Percentiles rank a stretch among this genome's conserved stretches.
Conservation (phyloP, 305 asterid species). For the Fraxinus xanthoxyloides region DNA sequence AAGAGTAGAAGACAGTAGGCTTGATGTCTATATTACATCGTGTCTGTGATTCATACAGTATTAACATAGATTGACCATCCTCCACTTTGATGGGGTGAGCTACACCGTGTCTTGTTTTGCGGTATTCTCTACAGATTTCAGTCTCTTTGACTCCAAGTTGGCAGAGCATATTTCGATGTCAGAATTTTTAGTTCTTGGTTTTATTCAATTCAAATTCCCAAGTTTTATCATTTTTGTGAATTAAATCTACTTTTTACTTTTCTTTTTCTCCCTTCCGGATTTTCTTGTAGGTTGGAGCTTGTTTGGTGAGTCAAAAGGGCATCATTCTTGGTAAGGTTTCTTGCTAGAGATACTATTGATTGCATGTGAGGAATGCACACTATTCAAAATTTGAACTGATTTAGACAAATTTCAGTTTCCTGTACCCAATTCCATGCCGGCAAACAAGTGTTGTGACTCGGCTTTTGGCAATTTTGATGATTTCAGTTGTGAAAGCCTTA, state of each 20-base stretch:
- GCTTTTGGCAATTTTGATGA: neutral
- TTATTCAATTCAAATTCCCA: neutral
- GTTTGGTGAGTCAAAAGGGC: conserved; percentile 89
- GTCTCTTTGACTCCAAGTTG: neutral
- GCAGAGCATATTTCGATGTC: neutral
- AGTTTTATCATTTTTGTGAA: neutral
- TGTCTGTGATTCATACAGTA: neutral
- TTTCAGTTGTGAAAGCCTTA: neutral
- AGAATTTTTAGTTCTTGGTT: neutral
- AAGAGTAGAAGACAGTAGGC: neutral
- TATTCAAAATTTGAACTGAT: neutral
- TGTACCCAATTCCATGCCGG: neutral
- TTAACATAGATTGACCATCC: neutral
- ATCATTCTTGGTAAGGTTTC: conserved; percentile 75
- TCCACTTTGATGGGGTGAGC: neutral
- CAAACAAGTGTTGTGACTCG: neutral
- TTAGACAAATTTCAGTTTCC: neutral
- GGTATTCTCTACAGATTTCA: neutral
- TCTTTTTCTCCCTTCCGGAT: neutral
- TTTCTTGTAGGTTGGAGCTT: conserved; percentile 77
- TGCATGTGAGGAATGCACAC: neutral
- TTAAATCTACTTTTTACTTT: neutral
- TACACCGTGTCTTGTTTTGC: neutral
- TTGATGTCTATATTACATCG: neutral
- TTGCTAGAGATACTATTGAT: neutral